Percentiles rank a stretch among this genome's conserved stretches.
phyloP scores from a whole-genome alignment of 2,329 filamentous ascomycete species.

The Aschersonia sp. region DNA sequence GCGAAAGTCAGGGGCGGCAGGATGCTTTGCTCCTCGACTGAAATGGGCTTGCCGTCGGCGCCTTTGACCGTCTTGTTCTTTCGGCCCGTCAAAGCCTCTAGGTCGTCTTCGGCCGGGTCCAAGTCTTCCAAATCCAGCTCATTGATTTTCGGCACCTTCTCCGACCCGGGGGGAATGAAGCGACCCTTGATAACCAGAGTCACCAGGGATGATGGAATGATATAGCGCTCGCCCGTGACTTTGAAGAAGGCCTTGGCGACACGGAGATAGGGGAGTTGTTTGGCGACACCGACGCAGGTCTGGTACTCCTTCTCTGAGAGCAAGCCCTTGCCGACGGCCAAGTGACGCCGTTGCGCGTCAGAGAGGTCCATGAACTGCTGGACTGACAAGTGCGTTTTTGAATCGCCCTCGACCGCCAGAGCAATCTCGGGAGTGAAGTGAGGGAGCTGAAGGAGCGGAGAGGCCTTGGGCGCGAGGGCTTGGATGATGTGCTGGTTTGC shows the following conservation, averaged over 20 bases:
- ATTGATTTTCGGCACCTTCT: conserved; percentile 59
- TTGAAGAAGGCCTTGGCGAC: conserved; percentile 97
- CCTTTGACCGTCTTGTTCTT: conserved; percentile 55
- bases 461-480: conserved; percentile 68
- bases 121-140: conserved; percentile 76
- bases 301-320: conserved; percentile 66
- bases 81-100: conserved; percentile 71
- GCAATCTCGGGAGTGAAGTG: conserved; percentile 60
- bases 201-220: conserved; percentile 84
- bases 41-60: conserved; percentile 39
- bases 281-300: conserved; percentile 60
- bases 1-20: conserved; percentile 79
- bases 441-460: conserved; percentile 83
- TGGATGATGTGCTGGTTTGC: conserved; percentile 81
- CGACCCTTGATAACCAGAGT: conserved; percentile 92
- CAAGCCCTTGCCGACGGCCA: conserved; percentile 56
- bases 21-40: conserved; percentile 47
- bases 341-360: conserved; percentile 55
- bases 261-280: conserved; percentile 69
- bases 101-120: conserved; percentile 83
- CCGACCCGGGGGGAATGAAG: conserved; percentile 75
- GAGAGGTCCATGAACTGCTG: conserved; percentile 83
- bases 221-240: conserved; percentile 83
- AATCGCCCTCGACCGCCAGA: conserved; percentile 57
- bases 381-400: conserved; percentile 61